phyloP scores from a whole-genome alignment of 108 stramenopile genomes.

The Aureococcus anophagefferens region DNA sequence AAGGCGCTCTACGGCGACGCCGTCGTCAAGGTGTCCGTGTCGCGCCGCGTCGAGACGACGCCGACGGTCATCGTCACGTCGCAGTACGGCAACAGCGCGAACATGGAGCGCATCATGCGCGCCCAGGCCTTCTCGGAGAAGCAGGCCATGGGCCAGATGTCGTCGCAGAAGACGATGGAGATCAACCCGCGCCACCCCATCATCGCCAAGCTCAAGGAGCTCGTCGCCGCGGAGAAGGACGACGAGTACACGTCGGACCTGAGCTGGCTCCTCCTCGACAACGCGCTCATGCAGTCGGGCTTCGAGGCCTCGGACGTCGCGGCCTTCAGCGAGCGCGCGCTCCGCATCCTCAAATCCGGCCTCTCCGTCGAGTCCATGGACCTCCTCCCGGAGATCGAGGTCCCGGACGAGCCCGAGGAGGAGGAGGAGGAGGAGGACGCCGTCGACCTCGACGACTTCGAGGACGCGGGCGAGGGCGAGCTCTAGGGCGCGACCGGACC shows the following conservation, averaged over 20 bases:
- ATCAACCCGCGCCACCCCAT: slow-evolving; percentile 99
- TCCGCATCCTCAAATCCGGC: slow-evolving; percentile 57
- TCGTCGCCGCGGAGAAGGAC: slow-evolving; percentile 46
- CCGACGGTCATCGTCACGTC: slow-evolving; percentile 84
- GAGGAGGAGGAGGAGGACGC: slow-evolving; percentile 3
- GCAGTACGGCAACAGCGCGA: slow-evolving; percentile 88
- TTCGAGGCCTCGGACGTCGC: slow-evolving; percentile 75
- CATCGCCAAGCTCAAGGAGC: slow-evolving; percentile 73
- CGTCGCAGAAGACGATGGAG: slow-evolving; percentile 81
- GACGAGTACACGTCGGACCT: slow-evolving; percentile 63
- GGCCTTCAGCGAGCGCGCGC: slow-evolving; percentile 74
- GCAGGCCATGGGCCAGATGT: slow-evolving; percentile 34
- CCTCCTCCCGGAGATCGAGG: slow-evolving; percentile 78
- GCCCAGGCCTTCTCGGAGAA: slow-evolving; percentile 86
- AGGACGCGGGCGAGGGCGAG: not conserved
- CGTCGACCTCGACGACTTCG: not conserved
- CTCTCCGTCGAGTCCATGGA: slow-evolving; percentile 70
- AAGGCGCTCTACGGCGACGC: slow-evolving; percentile 77
- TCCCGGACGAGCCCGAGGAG: slow-evolving; percentile 77
- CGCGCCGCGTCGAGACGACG: slow-evolving; percentile 71
- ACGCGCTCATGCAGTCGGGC: slow-evolving; percentile 85
- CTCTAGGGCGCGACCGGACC: too few relatives aligned
- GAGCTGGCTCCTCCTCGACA: slow-evolving; percentile 91
- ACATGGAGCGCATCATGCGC: slow-evolving; percentile 98
- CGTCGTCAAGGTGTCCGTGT: slow-evolving; percentile 74